Evolutionary conservation across 2,329 filamentous ascomycete species (phyloP), one percentile per base, ranked within the genome.

Genomic region (Penicillium sumatraense): DNA sequence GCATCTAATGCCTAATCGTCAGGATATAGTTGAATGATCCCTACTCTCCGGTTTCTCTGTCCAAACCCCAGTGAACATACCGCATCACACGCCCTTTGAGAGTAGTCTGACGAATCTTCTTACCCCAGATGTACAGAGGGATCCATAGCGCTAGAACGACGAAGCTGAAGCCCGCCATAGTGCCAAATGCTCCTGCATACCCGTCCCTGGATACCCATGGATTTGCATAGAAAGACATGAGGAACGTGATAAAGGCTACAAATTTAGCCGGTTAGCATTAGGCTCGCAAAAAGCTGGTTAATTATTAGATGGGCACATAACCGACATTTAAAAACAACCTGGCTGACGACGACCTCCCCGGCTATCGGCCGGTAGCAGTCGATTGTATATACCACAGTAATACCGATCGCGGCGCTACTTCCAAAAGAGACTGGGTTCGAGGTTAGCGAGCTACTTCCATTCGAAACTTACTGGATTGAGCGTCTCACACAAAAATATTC

Each of bases 221-320:
- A 20, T 55, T 51, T 9, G 53, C 51, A 18, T 55, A 55, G 24
- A 55, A 55, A 1, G 53, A 55, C 5, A 55, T 40, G 16, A 55
- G 33, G n/a, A 51, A 55, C 3, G 29, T 33, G 7, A 33, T 33
- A 14, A 33, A 33, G 29, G 29, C 29, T 33, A 33, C 4, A 14
- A 33, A 9, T 7, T 33, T 33, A 4, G 29, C 14, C 29, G 5
- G 29, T 33, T 14, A 33, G 13, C 29, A 48, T 47, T 21, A 51
- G 50, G 4, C 33, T 40, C 29, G 27, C 41, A 36, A 13, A 7
- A 40, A n/a, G 10, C 20, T 26, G n/a, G n/a, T n/a, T n/a, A n/a
- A n/a, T 20, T 10, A 1, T 3, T 10, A 5, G n/a, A 31, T 11
- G 16, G 10, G 24, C 16, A 14, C 5, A 33, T 8, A 33, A 33